Percentiles rank a stretch among this genome's conserved stretches.
These are phyloP conservation scores for Aspergillus indologenus DNA, from an alignment of 495 filamentous ascomycete species.

Conservation along the genomic window DNA sequence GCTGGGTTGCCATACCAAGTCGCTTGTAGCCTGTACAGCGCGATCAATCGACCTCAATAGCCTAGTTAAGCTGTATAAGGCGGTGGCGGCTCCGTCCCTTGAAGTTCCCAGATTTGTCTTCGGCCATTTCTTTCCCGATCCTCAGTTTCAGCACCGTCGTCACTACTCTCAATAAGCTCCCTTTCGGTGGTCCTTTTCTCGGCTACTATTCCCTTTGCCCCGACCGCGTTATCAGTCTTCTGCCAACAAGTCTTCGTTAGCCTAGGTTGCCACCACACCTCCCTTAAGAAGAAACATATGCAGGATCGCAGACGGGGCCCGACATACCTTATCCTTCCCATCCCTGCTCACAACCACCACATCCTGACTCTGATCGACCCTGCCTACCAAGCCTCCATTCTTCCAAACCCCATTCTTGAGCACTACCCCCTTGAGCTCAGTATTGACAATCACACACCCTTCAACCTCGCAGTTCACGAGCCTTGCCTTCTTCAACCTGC, in stretches of 20 bases:
- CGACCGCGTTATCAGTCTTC: background rate
- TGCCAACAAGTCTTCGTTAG: too few species aligned
- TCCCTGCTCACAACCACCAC: conserved; percentile 13
- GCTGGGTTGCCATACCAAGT: too few species aligned
- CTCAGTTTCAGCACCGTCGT: background rate
- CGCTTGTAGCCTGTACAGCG: background rate
- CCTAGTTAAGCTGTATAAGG: background rate
- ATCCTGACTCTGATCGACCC: conserved; percentile 21
- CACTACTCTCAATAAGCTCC: background rate
- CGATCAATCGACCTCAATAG: background rate
- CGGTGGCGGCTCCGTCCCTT: background rate
- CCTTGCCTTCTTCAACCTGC: conserved; percentile 16
- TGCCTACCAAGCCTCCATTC: conserved; percentile 31
- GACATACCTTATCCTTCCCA: background rate
- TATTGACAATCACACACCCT: conserved; percentile 28
- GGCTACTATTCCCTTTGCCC: background rate
- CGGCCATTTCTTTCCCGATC: background rate
- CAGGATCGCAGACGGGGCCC: background rate
- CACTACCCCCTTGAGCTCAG: conserved; percentile 30
- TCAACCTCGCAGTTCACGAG: conserved; percentile 31
- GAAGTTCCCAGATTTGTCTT: background rate
- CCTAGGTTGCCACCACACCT: background rate
- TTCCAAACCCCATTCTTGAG: conserved; percentile 38
- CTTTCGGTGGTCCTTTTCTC: background rate
- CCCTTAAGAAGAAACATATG: too few species aligned